Evolutionary conservation across 495 filamentous ascomycete genomes (phyloP).

Genomic region (Penicillium dipodomyicola): DNA sequence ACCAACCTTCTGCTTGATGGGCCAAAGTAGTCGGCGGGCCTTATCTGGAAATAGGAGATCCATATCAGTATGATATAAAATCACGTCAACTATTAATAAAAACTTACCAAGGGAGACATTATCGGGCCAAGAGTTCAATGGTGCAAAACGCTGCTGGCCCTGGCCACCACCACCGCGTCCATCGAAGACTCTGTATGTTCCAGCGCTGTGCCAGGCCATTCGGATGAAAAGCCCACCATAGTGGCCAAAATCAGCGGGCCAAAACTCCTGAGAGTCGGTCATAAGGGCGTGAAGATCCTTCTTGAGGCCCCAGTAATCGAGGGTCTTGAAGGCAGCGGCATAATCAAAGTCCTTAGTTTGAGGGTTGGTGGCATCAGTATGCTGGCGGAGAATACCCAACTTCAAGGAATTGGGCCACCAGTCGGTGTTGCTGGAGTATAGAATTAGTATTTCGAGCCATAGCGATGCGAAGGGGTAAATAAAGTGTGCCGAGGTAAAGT

Average conservation of each 20-base stretch:
- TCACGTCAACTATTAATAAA: background rate
- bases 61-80: background rate
- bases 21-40: slow-evolving; percentile 72
- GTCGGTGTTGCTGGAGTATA: slow-evolving; percentile 46
- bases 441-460: background rate
- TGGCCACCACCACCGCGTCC: slow-evolving; percentile 69
- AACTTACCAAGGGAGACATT: slow-evolving; percentile 58
- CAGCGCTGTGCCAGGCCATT: slow-evolving; percentile 75
- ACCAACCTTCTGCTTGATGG: slow-evolving; percentile 65
- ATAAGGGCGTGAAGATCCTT: slow-evolving; percentile 63
- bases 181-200: slow-evolving; percentile 69
- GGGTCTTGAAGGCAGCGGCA: slow-evolving; percentile 62
- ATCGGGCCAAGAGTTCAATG: slow-evolving; percentile 78
- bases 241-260: slow-evolving; percentile 75
- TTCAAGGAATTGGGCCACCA: slow-evolving; percentile 68
- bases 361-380: slow-evolving; percentile 59
- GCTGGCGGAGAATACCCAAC: slow-evolving; percentile 70
- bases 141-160: slow-evolving; percentile 72
- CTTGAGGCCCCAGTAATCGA: slow-evolving; percentile 71
- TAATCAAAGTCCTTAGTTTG: slow-evolving; percentile 62
- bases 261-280: slow-evolving; percentile 74
- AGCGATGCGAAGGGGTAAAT: background rate
- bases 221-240: slow-evolving; percentile 75
- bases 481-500: background rate
- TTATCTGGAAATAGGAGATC: slow-evolving; percentile 44